Base-by-base conservation (phyloP, 495 filamentous ascomycete species). In the Saxophila tyrrhenica region DNA sequence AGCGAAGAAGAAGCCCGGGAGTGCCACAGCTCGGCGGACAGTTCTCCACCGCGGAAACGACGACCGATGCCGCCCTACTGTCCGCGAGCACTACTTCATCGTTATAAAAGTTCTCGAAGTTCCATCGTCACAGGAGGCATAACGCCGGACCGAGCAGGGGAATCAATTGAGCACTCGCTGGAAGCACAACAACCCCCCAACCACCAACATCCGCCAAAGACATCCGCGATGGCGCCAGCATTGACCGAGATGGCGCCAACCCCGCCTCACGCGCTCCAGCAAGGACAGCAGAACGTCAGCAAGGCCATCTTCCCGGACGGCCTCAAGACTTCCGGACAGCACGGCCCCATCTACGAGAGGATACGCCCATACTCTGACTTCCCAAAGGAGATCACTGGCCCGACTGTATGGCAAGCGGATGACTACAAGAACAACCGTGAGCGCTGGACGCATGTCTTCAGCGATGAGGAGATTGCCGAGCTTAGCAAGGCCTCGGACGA, bases 321-420 rank as follows among this genome's bases (percentile, higher is more conserved):
- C 49, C 64, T 68, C 52, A 73, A 82, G 64, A 89, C 86, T 20
- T 86, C 84, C 2, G 89, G 89, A 43, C 89, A 95, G 67, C 84
- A 89, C 54, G 75, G 81, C 2, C 89, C 89, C 1, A 65, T 87
- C 9, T 84, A 82, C 65, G 73, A 81, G 20, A 64, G 74, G 39
- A 67, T 95, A 13, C 72, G 69, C 25, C 80, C 84, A 0, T 95
- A 89, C 65, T 71, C 75, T 1, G 73, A 75, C 23, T 94, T 92
- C 64, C 87, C 89, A 17, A 79, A 81, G 47, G 68, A 79, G 24
- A 88, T 92, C 57, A 72, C 76, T 5, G 87, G 87, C 3, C 79
- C 79, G 8, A 92, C 87, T 0, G 80, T 89, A 39, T 95, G 89
- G 89, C 75, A 80, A 59, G 72, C 80, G 0, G 80, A 85, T 21